These are phyloP conservation scores for Penicillium sp. DNA, from an alignment of 2,329 filamentous ascomycete species.

Conservation along the genomic window DNA sequence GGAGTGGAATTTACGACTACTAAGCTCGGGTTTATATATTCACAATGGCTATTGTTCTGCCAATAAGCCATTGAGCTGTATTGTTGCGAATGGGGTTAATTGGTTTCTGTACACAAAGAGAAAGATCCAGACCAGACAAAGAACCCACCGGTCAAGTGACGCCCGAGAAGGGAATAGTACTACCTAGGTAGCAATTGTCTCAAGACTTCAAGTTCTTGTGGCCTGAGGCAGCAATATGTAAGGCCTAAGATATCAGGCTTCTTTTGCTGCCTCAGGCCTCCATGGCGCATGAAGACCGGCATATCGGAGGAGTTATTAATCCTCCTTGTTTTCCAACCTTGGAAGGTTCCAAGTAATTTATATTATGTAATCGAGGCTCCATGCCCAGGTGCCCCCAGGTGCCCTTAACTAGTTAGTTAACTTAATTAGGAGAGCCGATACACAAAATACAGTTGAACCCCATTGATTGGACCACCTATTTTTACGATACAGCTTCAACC, in stretches of 20 bases:
- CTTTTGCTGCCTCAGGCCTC: background rate
- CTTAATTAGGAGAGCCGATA: too few relatives aligned
- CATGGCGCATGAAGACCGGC: too few relatives aligned
- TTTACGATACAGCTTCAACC: too few relatives aligned
- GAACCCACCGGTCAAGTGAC: background rate
- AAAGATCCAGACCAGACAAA: background rate
- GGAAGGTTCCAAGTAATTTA: too few relatives aligned
- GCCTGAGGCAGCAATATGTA: background rate
- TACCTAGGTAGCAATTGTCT: background rate
- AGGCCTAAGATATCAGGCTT: background rate
- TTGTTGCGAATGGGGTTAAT: background rate
- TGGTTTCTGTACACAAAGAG: background rate
- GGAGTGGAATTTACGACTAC: background rate
- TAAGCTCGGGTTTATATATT: background rate
- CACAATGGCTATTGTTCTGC: background rate
- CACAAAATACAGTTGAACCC: too few relatives aligned
- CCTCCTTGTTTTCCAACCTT: too few relatives aligned
- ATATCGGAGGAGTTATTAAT: too few relatives aligned
- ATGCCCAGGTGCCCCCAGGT: too few relatives aligned
- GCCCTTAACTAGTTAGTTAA: too few relatives aligned
- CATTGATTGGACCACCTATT: too few relatives aligned
- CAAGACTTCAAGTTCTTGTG: too few relatives aligned
- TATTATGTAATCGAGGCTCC: too few relatives aligned
- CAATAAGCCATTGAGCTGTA: background rate
- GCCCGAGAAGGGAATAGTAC: background rate